Evolutionary conservation across 805 yeast species (phyloP).

Genomic region (Saturnispora halmiae): DNA sequence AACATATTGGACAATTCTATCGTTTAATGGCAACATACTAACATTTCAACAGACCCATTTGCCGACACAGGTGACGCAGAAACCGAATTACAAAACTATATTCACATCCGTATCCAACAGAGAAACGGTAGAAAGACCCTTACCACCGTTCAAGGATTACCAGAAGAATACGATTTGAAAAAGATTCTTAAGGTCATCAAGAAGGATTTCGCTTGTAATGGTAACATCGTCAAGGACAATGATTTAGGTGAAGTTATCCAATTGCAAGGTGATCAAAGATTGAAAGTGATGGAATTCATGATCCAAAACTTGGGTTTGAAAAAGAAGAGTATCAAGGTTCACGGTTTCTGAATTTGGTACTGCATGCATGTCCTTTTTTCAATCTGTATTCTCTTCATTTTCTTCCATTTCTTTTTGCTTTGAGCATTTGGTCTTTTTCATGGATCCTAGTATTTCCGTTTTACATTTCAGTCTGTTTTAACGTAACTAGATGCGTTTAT

Average conservation of each 20-base stretch:
- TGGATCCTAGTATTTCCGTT: not conserved
- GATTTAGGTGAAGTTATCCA: constrained; percentile 96
- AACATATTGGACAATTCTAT: too few relatives aligned
- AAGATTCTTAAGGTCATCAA: constrained; percentile 87
- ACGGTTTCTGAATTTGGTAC: constrained; percentile 67
- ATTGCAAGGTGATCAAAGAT: constrained; percentile 98
- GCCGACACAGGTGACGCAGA: constrained; percentile 99
- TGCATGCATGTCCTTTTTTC: not conserved
- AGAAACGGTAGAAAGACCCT: constrained; percentile 98
- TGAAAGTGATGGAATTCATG: constrained; percentile 89
- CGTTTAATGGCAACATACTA: too few relatives aligned
- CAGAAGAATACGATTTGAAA: constrained; percentile 89
- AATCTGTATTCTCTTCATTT: not conserved
- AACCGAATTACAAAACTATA: constrained; percentile 89
- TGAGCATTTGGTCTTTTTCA: not conserved
- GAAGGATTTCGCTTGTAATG: constrained; percentile 98
- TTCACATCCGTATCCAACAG: constrained; percentile 98
- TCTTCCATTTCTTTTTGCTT: not conserved
- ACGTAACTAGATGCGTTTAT: too few relatives aligned
- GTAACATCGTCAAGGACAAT: constrained; percentile 92
- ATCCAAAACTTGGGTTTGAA: constrained; percentile 78
- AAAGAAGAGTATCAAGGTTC: constrained; percentile 95
- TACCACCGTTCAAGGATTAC: constrained; percentile 97
- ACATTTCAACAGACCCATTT: constrained; percentile 63
- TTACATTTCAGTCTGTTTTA: not conserved